Evolutionary conservation across 2,329 filamentous ascomycete genomes (phyloP), one percentile per base, ranked within the genome.

Genomic region (Clarireedia sp.): DNA sequence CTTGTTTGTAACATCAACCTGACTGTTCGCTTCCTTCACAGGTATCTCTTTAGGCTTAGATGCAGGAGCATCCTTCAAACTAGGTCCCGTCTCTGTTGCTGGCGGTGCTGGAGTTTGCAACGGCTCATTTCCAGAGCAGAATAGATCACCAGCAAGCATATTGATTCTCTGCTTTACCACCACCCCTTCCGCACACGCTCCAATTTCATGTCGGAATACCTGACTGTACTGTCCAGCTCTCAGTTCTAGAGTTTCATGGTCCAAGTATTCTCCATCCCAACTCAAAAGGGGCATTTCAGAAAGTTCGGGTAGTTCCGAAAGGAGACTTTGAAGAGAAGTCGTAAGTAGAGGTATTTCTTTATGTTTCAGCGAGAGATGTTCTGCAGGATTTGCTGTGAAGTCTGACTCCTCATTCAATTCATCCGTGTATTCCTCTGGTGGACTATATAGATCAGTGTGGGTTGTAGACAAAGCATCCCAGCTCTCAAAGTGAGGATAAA

Each of bases 361-460:
- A 43, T 64, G 60, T 38, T 63, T 61, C 1, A 63, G 55, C 2
- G 61, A 63, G 36, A 66, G 47, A 56, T 67, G 63, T 17, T 64
- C 47, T 12, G 60, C 52, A 12, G 62, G 62, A 50, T 68, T 63
- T 43, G 66, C 64, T 14, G 62, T 66, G 7, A 68, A 52, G 17
- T 67, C 65, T n/a, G 36, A 50, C 10, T 48, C 26, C 16, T 49
- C 23, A 21, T 50, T 17, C 21, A 50, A 5, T 33, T 57, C 59
- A 54, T 29, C 57, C 52, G 48, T 43, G 58, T 80, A 83, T 64
- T 85, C 91, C 69, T 96, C 90, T 0, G 90, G 90, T 1, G 77
- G 67, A 40, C 81, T 79, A 57, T 82, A 83, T 5, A 95, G 72
- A 61, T 96, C 91, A 57, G 79, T 82, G 69, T 96, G 91, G 0